Conservation (phyloP, 805 yeast species). For the Candida coquimbonensis region DNA sequence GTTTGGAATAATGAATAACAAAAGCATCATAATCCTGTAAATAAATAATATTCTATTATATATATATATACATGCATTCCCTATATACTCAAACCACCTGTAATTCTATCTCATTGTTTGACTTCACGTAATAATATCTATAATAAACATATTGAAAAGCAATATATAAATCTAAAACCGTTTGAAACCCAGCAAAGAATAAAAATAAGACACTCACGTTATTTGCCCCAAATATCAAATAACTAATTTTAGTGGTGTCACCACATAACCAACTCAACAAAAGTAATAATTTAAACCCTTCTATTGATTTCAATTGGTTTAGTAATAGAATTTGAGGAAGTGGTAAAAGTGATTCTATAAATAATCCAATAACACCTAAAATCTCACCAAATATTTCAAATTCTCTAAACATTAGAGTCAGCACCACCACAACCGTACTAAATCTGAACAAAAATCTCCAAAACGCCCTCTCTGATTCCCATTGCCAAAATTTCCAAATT, state of each 20-base stretch:
- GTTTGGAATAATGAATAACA: constrained; percentile 20
- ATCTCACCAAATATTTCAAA: constrained; percentile 36
- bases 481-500: constrained; percentile 77
- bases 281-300: constrained; percentile 72
- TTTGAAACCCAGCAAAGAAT: constrained; percentile 70
- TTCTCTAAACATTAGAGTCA: constrained; percentile 34
- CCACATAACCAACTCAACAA: constrained; percentile 86
- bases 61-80: background rate
- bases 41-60: background rate
- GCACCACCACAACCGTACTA: constrained; percentile 7
- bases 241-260: constrained; percentile 70
- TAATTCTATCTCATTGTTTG: constrained; percentile 4
- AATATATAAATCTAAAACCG: constrained; percentile 64
- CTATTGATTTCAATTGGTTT: constrained; percentile 57
- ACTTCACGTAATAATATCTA: constrained; percentile 30
- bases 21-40: background rate
- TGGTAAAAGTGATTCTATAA: constrained; percentile 68
- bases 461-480: constrained; percentile 53
- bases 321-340: constrained; percentile 72
- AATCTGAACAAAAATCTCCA: constrained; percentile 52
- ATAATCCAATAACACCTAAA: constrained; percentile 57
- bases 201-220: constrained; percentile 60
- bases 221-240: constrained; percentile 68
- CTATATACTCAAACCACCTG: constrained; percentile 6
- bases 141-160: constrained; percentile 68